phyloP scores from a whole-genome alignment of 805 yeast species.

The Teunomyces kruisii region DNA sequence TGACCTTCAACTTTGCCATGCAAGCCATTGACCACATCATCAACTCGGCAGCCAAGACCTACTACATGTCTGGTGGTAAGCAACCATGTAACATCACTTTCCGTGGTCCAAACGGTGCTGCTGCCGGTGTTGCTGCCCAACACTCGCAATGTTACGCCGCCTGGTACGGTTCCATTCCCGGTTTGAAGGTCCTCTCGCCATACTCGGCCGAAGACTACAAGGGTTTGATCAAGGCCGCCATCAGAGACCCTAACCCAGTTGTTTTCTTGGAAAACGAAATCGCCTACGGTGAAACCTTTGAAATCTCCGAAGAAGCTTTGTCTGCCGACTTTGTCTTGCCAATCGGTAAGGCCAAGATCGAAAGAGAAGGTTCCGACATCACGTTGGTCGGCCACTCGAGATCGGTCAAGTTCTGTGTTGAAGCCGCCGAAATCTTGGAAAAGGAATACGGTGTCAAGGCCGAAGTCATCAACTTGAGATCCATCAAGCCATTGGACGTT shows the following conservation, averaged over 20 bases:
- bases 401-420: slow-evolving; percentile 79
- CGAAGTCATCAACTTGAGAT: slow-evolving; percentile 93
- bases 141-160: slow-evolving; percentile 97
- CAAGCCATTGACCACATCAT: slow-evolving; percentile 98
- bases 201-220: slow-evolving; percentile 93
- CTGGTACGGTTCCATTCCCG: slow-evolving; percentile 98
- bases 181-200: slow-evolving; percentile 94
- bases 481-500: slow-evolving; percentile 94
- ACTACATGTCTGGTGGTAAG: slow-evolving; percentile 98
- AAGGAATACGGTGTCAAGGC: slow-evolving; percentile 84
- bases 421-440: slow-evolving; percentile 86
- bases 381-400: slow-evolving; percentile 90
- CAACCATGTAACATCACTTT: slow-evolving; percentile 96
- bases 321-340: slow-evolving; percentile 90
- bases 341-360: slow-evolving; percentile 93
- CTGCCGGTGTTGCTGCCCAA: slow-evolving; percentile 99
- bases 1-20: slow-evolving; percentile 99
- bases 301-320: slow-evolving; percentile 83
- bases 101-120: slow-evolving; percentile 99
- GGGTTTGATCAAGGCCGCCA: slow-evolving; percentile 94
- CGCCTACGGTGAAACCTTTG: slow-evolving; percentile 88
- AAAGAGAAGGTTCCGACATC: slow-evolving; percentile 88
- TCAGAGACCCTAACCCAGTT: slow-evolving; percentile 98
- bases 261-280: slow-evolving; percentile 95
- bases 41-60: slow-evolving; percentile 98